Evolutionary conservation across 2,329 filamentous ascomycete genomes (phyloP).

Genomic region (Dryadomyces quercus-mongolicae): DNA sequence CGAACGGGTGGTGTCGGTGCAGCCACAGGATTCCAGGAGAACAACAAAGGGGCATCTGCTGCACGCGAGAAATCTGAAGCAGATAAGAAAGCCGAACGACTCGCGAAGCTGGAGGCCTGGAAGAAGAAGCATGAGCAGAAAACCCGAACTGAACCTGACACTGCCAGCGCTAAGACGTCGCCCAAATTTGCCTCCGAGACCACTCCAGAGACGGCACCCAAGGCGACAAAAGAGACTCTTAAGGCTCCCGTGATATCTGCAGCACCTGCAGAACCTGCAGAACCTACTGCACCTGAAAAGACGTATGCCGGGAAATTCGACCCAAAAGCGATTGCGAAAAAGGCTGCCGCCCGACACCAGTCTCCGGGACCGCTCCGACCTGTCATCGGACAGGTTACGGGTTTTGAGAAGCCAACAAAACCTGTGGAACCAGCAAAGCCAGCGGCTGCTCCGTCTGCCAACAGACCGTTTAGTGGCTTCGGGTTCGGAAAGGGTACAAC

Average conservation of each 20-base stretch:
- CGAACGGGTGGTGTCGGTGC: slow-evolving; percentile 31
- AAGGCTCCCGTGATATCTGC: slow-evolving; percentile 22
- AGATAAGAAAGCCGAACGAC: slow-evolving; percentile 67
- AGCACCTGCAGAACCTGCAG: slow-evolving; percentile 28
- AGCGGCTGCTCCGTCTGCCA: slow-evolving; percentile 1
- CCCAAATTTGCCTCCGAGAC: too few species aligned
- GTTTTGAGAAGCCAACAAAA: slow-evolving; percentile 17
- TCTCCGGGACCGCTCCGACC: slow-evolving; percentile 36
- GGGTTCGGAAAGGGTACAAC: slow-evolving; percentile 53
- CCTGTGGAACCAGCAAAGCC: neutral
- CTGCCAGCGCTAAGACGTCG: slow-evolving; percentile 46
- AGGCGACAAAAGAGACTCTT: slow-evolving; percentile 5
- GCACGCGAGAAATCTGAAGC: slow-evolving; percentile 45
- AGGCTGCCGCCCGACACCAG: slow-evolving; percentile 49
- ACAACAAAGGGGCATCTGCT: neutral
- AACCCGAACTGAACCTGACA: slow-evolving; percentile 58
- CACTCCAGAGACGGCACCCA: neutral
- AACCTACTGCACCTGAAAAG: slow-evolving; percentile 36
- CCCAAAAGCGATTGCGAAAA: slow-evolving; percentile 76
- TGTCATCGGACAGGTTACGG: slow-evolving; percentile 26
- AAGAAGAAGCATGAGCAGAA: slow-evolving; percentile 79
- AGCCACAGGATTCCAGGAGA: neutral
- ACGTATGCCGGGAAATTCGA: slow-evolving; percentile 73
- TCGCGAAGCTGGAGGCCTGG: slow-evolving; percentile 80
- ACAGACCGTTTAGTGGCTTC: slow-evolving; percentile 68